Evolutionary conservation across 1,284 basidiomycete species (phyloP), one percentile per base, ranked within the genome.

Genomic region (Sporisorium exsertum): DNA sequence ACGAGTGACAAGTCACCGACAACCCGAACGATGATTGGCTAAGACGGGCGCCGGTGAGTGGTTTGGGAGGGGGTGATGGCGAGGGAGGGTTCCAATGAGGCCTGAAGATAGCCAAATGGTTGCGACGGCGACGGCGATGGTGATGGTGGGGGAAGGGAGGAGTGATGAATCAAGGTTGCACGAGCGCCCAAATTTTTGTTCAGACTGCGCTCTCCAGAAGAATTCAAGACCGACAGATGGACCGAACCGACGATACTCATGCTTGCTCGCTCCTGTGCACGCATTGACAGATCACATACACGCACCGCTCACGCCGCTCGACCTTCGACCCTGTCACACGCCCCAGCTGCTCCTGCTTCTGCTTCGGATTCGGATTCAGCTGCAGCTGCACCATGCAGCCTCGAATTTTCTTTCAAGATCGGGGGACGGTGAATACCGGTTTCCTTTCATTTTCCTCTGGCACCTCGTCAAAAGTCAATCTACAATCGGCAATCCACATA

Each of bases 1-100:
- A 63, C 50, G 60, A 63, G 57, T 46, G 66, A 56, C 57, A 40
- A 47, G 49, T 52, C 50, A 63, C 66, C 66, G 66, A 69, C 66
- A 56, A 69, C 60, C 66, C 56, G 60, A 59, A 37, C 42, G 56
- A 69, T 52, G 47, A 18, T 49, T 47, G 52, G 46, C 10, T 8
- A 26, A 57, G n/a, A 45, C 54, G 64, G 64, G 53, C 64, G 64
- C 49, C 64, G 64, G 47, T 29, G 47, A 7, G 47, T 49, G 26
- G 18, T 40, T 10, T 35, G 3, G 13, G 18, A 27, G 27, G 2
- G 18, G 18, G 8, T 10, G 27, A 29, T 15, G 27, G 15, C n/a
- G 16, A 29, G 18, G 16, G 10, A 16, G 26, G 27, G 7, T 29
- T 49, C 47, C 47, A 49, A 16, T 10, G 20, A 51, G 50, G 32